Evolutionary conservation across 1,284 basidiomycete genomes (phyloP).

Genomic region (Trametes sp.): DNA sequence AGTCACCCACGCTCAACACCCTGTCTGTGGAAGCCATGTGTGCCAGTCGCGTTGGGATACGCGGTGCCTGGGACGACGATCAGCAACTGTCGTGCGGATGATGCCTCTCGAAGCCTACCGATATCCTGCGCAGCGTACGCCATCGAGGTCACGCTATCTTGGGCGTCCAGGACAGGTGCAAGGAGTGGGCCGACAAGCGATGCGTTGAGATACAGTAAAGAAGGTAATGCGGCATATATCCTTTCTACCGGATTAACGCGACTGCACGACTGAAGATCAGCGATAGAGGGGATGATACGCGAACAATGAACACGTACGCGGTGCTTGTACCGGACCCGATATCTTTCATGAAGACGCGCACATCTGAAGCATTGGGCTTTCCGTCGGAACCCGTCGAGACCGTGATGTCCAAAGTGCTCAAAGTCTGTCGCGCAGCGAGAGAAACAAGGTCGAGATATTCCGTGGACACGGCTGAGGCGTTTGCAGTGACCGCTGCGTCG

Average conservation of each 20-base stretch:
- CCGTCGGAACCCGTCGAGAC: conserved; percentile 42
- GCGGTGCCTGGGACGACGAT: neutral
- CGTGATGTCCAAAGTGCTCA: conserved; percentile 50
- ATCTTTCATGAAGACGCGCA: conserved; percentile 56
- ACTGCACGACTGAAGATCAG: conserved; percentile 6
- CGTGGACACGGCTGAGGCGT: conserved; percentile 32
- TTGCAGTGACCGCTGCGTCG: conserved; percentile 35
- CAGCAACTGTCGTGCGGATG: neutral
- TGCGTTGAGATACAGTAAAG: conserved; percentile 54
- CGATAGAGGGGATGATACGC: no score
- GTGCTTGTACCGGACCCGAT: conserved; percentile 20
- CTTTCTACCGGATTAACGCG: conserved; percentile 54
- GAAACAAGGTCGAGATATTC: conserved; percentile 51
- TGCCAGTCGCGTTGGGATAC: conserved; percentile 2
- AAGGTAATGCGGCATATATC: conserved; percentile 55
- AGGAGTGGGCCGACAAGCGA: conserved; percentile 49
- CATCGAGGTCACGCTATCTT: conserved; percentile 37
- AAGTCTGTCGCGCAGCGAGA: conserved; percentile 50
- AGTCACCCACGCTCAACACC: conserved; percentile 1
- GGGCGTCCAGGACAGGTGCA: conserved; percentile 52
- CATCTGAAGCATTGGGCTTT: conserved; percentile 46
- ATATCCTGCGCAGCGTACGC: conserved; percentile 51
- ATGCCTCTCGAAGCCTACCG: conserved; percentile 37
- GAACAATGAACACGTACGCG: no score
- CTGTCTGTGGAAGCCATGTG: neutral